A percentile compares a stretch with the other conserved stretches of the same genome.
Evolutionary conservation across 148 eudicot genomes (phyloP).

Genomic region (Mesembryanthemum crystallinum): DNA sequence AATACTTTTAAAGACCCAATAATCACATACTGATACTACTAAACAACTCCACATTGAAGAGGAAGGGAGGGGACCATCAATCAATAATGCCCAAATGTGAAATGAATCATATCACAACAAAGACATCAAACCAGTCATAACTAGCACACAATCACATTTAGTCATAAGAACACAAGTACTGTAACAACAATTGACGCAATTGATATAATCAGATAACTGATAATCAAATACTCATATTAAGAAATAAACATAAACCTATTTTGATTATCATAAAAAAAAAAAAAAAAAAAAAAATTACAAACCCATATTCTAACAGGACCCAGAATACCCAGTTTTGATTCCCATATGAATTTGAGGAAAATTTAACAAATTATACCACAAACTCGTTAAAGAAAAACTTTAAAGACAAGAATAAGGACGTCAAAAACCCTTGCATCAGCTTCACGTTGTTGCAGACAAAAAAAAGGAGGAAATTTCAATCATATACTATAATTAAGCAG

Average conservation of each 20-base stretch:
- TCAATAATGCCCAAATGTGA: no score
- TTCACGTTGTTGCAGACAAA: background rate
- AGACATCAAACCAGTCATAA: no score
- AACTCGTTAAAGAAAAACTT: constrained; percentile 2
- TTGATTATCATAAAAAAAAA: no score
- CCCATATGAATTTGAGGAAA: background rate
- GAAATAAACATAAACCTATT: background rate
- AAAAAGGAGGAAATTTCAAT: background rate
- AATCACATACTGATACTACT: no score
- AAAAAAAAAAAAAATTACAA: background rate
- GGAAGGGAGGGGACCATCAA: no score
- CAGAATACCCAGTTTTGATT: background rate
- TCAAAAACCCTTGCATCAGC: background rate
- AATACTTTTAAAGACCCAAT: no score
- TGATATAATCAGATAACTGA: background rate
- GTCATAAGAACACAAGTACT: no score
- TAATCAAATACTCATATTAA: no score
- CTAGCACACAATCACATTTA: no score
- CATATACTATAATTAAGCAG: background rate
- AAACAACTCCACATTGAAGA: no score
- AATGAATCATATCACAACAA: no score
- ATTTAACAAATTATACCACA: background rate
- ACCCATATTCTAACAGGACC: background rate
- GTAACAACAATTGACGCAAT: background rate
- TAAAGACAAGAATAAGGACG: background rate